Base-by-base conservation (phyloP, 2,329 filamentous ascomycete genomes). In the Chaetomiaceae sp. region DNA sequence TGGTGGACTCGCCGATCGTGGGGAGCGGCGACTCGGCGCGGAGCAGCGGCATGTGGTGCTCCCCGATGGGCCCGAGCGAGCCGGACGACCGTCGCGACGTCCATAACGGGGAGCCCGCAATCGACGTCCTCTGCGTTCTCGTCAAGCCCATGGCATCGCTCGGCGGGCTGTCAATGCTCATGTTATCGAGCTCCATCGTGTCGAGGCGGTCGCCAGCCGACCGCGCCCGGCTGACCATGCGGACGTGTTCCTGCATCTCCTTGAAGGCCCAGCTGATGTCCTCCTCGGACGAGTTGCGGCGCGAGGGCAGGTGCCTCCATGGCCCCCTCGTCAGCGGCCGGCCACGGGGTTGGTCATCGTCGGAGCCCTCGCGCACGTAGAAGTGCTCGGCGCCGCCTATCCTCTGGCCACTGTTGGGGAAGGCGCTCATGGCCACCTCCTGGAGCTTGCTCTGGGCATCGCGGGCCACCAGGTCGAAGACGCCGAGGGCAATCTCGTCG, bases 361-460 rank as follows among this genome's bases (percentile, higher is more conserved):
- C 76, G 11, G 77, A 80, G 47, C 81, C 80, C 55, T 81, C 78
- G 48, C 81, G 74, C 49, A 84, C 79, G 60, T 78, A 75, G 62
- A 84, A 88, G 59, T 88, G 84, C 56, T 83, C 76, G 7, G 86
- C 81, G 35, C 79, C 82, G 52, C 83, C 83, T 57, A 85, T 80
- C 51, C 79, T 77, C 33, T 83, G 75, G 10, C 78, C 76, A 59
- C 84, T 86, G 59, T 83, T 83, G 58, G 85, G 84, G 60, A 88
- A 90, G 1, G 84, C 86, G 32, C 83, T 82, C 61, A 89, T 74
- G 38, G 84, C 86, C 59, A 80, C 74, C 57, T 95, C 87, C 52
- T 85, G 81, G 53, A 96, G 72, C 62, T 91, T 84, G 59, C 83
- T 81, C 62, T 93, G 83, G 8, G 86, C 86, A 59, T 88, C 84